These are phyloP conservation scores for Aspergillus flavus DNA, from an alignment of 2,329 filamentous ascomycete species.

Conservation along the genomic window DNA sequence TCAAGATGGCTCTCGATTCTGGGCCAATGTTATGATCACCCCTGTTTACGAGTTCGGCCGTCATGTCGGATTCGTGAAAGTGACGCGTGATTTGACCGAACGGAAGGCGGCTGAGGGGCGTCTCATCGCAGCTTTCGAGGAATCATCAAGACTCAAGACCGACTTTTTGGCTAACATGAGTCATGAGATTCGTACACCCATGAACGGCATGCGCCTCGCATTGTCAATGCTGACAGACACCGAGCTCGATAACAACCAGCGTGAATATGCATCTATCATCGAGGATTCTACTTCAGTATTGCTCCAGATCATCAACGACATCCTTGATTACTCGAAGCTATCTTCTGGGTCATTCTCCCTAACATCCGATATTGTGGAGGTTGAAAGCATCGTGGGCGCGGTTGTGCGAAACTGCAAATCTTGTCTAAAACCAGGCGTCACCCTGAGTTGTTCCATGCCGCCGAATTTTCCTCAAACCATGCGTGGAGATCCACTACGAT, in stretches of 20 bases:
- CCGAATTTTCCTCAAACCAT: conserved; percentile 53
- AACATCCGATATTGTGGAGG: conserved; percentile 54
- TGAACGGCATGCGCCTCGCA: conserved; percentile 66
- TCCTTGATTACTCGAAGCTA: conserved; percentile 68
- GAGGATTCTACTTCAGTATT: conserved; percentile 62
- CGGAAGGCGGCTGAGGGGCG: conserved; percentile 58
- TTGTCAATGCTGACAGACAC: conserved; percentile 60
- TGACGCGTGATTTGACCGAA: conserved; percentile 61
- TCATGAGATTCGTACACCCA: conserved; percentile 66
- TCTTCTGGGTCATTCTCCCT: conserved; percentile 63
- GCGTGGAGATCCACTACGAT: conserved; percentile 61
- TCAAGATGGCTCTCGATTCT: conserved; percentile 61
- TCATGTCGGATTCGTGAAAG: conserved; percentile 61
- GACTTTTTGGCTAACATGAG: conserved; percentile 66
- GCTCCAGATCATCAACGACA: conserved; percentile 65
- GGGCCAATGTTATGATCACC: conserved; percentile 64
- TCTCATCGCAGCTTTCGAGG: conserved; percentile 61
- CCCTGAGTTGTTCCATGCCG: conserved; percentile 49
- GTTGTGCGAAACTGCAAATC: conserved; percentile 56
- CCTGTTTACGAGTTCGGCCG: conserved; percentile 56
- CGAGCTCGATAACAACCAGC: conserved; percentile 55
- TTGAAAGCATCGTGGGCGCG: conserved; percentile 48
- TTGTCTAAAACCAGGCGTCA: conserved; percentile 50
- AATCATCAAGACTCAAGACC: conserved; percentile 64
- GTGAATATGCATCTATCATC: conserved; percentile 60